These are phyloP conservation scores for Globisporangium radiosum DNA, from an alignment of 352 stramenopile genomes.

Conservation along the genomic window DNA sequence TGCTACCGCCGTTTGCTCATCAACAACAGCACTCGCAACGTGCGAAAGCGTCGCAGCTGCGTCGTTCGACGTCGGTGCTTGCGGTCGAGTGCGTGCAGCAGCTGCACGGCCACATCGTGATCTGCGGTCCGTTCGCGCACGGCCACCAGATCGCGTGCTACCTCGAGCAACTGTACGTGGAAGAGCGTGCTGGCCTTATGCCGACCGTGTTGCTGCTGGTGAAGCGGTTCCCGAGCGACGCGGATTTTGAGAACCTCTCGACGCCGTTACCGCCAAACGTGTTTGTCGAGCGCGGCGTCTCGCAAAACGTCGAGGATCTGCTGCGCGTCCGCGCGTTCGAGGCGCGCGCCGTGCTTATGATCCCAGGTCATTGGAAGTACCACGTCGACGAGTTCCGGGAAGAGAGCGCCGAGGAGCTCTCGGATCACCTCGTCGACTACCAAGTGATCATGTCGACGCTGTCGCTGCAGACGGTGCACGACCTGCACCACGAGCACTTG, in stretches of 20 bases:
- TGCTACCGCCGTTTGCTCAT: slow-evolving; percentile 8
- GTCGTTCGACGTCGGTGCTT: slow-evolving; percentile 17
- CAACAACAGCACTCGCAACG: not conserved
- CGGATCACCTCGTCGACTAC: slow-evolving; percentile 49
- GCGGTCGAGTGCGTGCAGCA: slow-evolving; percentile 8
- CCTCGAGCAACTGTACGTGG: slow-evolving; percentile 32
- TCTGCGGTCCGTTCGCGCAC: slow-evolving; percentile 37
- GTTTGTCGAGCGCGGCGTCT: slow-evolving; percentile 34
- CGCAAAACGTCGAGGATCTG: slow-evolving; percentile 47
- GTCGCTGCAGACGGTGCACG: slow-evolving; percentile 32
- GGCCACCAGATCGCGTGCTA: slow-evolving; percentile 33
- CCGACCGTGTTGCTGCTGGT: slow-evolving; percentile 31
- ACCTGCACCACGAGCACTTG: slow-evolving; percentile 30
- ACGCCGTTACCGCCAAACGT: slow-evolving; percentile 29
- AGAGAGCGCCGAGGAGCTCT: slow-evolving; percentile 26
- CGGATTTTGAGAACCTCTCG: slow-evolving; percentile 25
- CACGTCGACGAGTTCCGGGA: slow-evolving; percentile 32
- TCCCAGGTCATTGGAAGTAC: slow-evolving; percentile 38
- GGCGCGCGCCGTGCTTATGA: slow-evolving; percentile 39
- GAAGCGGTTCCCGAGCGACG: slow-evolving; percentile 26
- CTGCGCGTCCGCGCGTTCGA: slow-evolving; percentile 36
- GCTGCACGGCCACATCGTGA: slow-evolving; percentile 33
- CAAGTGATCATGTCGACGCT: slow-evolving; percentile 63
- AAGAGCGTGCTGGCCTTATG: slow-evolving; percentile 12
- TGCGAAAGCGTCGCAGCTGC: not conserved